phyloP scores from a whole-genome alignment of 1,284 basidiomycete genomes.

The Fomitopsis betulina region DNA sequence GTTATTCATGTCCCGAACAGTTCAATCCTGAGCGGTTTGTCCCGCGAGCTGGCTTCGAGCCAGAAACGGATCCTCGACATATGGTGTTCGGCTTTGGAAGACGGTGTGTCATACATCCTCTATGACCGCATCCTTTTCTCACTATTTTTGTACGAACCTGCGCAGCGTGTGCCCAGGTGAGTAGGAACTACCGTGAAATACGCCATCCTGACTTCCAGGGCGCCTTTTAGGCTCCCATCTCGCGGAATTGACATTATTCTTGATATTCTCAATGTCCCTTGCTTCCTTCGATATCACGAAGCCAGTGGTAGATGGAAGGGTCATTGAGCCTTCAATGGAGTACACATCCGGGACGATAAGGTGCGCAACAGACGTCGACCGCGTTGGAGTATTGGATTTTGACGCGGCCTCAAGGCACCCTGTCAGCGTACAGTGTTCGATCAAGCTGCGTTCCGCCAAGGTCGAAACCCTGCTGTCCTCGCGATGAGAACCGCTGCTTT shows the following conservation, averaged over 20 bases:
- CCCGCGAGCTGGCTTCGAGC: constrained; percentile 7
- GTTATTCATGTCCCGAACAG: constrained; percentile 23
- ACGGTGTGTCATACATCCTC: constrained; percentile 12
- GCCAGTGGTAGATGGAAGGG: constrained; percentile 16
- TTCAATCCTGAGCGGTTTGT: constrained; percentile 29
- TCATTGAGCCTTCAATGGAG: constrained; percentile 16
- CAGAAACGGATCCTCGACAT: constrained; percentile 21
- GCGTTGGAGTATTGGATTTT: too few relatives aligned
- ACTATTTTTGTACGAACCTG: background rate
- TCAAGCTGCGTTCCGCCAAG: too few relatives aligned
- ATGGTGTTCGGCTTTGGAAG: constrained; percentile 26
- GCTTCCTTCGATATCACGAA: constrained; percentile 28
- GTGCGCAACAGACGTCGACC: constrained; percentile 4
- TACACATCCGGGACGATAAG: constrained; percentile 20
- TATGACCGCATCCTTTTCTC: background rate
- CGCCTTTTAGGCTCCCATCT: constrained; percentile 17
- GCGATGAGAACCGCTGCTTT: too few relatives aligned
- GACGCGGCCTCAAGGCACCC: too few relatives aligned
- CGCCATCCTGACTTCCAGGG: background rate
- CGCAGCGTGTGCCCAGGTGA: constrained; percentile 18
- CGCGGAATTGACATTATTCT: constrained; percentile 27
- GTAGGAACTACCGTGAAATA: background rate
- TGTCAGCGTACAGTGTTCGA: too few relatives aligned
- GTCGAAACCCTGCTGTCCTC: too few relatives aligned
- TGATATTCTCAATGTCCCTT: constrained; percentile 24